Evolutionary conservation across 352 stramenopile genomes (phyloP).

Genomic region (Phytophthora litchii): DNA sequence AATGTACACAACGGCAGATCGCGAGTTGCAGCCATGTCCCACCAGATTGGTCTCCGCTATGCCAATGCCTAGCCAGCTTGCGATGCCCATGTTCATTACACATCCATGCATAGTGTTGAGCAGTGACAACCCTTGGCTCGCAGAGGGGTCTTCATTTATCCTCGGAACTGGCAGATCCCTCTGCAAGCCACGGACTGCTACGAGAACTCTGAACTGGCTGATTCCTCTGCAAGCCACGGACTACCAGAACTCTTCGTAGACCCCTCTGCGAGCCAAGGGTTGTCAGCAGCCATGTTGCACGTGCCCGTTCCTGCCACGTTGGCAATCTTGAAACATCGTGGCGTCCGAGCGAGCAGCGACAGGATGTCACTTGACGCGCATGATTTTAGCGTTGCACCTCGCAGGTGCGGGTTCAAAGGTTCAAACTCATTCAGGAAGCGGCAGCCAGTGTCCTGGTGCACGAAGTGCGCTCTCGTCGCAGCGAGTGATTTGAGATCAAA

Average conservation of each 20-base stretch:
- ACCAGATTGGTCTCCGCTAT: not conserved
- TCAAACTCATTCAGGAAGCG: constrained; percentile 17
- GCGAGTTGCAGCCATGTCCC: constrained; percentile 7
- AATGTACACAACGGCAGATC: too few species aligned
- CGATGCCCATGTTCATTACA: not conserved
- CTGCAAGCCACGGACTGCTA: too few species aligned
- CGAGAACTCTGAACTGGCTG: too few species aligned
- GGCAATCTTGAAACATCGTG: constrained; percentile 6
- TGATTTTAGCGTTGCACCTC: not conserved
- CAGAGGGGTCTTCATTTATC: too few species aligned
- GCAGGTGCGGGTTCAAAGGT: constrained; percentile 14
- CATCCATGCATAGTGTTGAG: constrained; percentile 7
- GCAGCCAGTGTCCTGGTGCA: constrained; percentile 1
- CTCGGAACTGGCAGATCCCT: too few species aligned
- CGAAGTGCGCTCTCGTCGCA: not conserved
- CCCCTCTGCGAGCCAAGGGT: too few species aligned
- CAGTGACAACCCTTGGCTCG: too few species aligned
- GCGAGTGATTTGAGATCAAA: constrained; percentile 25
- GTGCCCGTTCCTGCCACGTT: constrained; percentile 18
- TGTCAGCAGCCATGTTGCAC: constrained; percentile 18
- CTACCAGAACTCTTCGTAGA: too few species aligned
- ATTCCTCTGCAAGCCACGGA: too few species aligned
- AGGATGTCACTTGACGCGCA: not conserved
- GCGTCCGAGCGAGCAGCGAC: not conserved
- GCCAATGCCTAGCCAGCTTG: not conserved